Conservation (phyloP, 176 grass and related monocot genomes). For the Avena atlantica region DNA sequence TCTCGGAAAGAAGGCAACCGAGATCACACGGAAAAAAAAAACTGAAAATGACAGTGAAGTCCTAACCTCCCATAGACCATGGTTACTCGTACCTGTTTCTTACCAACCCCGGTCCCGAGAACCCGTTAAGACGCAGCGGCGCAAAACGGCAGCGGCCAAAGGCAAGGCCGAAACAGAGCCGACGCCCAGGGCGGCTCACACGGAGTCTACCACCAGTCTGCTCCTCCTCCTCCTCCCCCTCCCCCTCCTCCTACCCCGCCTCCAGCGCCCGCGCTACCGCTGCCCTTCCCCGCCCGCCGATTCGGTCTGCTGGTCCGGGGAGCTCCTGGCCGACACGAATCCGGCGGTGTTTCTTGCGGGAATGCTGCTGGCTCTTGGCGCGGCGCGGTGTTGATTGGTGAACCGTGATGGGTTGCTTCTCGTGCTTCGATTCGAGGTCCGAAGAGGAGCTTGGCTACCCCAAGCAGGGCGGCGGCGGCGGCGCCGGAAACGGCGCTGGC, state of each 20-base stretch:
- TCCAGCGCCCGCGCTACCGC: background rate
- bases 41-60: constrained; percentile 53
- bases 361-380: constrained; percentile 48
- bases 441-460: constrained; percentile 46
- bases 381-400: constrained; percentile 2
- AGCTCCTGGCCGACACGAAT: background rate
- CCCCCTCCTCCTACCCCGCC: background rate
- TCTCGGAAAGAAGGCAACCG: background rate
- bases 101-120: constrained; percentile 43
- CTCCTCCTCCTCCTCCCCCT: background rate
- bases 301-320: background rate
- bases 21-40: constrained; percentile 17
- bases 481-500: constrained; percentile 1
- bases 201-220: constrained; percentile 20
- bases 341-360: background rate
- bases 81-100: constrained; percentile 36
- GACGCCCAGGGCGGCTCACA: constrained; percentile 22
- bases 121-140: constrained; percentile 32
- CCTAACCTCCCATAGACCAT: constrained; percentile 34
- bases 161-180: background rate
- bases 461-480: constrained; percentile 7
- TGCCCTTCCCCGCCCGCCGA: background rate
- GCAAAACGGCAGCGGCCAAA: background rate
- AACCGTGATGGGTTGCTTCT: constrained; percentile 76
- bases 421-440: constrained; percentile 72